Evolutionary conservation across 2,329 filamentous ascomycete species (phyloP).

Genomic region (Monosporascus cannonballus): DNA sequence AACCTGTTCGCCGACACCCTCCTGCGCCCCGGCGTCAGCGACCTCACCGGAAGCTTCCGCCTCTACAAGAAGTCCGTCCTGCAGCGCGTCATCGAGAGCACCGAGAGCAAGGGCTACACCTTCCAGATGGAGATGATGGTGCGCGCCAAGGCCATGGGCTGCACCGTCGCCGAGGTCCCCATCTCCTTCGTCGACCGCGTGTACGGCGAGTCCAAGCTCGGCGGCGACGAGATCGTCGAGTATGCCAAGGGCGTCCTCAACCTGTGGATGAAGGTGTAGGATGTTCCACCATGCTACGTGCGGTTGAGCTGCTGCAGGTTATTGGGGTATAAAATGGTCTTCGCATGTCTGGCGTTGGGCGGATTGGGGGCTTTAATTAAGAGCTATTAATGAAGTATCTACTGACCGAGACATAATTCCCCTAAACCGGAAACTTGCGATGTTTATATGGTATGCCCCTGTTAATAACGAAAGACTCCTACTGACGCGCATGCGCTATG

Average conservation of each 20-base stretch:
- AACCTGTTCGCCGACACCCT: slow-evolving; percentile 96
- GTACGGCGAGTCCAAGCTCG: slow-evolving; percentile 93
- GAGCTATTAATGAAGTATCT: slow-evolving; percentile 15
- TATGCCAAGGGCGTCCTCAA: slow-evolving; percentile 82
- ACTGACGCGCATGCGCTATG: too few relatives aligned
- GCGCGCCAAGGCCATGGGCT: slow-evolving; percentile 91
- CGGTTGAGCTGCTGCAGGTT: slow-evolving; percentile 2
- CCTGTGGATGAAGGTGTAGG: slow-evolving; percentile 71
- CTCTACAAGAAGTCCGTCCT: slow-evolving; percentile 89
- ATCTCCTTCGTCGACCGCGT: slow-evolving; percentile 94
- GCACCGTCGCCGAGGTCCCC: slow-evolving; percentile 87
- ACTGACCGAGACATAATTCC: slow-evolving; percentile 3
- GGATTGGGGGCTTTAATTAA: slow-evolving; percentile 14
- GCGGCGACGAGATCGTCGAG: slow-evolving; percentile 91
- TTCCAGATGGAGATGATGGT: slow-evolving; percentile 99
- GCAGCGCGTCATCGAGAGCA: slow-evolving; percentile 83
- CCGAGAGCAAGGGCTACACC: slow-evolving; percentile 93
- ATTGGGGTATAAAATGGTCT: slow-evolving; percentile 5
- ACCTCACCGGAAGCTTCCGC: slow-evolving; percentile 90
- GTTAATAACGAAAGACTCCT: too few relatives aligned
- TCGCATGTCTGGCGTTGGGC: slow-evolving; percentile 16
- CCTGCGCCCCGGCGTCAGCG: slow-evolving; percentile 86
- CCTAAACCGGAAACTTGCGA: too few relatives aligned
- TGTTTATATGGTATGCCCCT: too few relatives aligned
- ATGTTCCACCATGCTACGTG: neutral